Percentiles rank a stretch among this genome's conserved stretches.
These are phyloP conservation scores for Nemania sp. DNA, from an alignment of 2,329 filamentous ascomycete genomes.

Conservation along the genomic window DNA sequence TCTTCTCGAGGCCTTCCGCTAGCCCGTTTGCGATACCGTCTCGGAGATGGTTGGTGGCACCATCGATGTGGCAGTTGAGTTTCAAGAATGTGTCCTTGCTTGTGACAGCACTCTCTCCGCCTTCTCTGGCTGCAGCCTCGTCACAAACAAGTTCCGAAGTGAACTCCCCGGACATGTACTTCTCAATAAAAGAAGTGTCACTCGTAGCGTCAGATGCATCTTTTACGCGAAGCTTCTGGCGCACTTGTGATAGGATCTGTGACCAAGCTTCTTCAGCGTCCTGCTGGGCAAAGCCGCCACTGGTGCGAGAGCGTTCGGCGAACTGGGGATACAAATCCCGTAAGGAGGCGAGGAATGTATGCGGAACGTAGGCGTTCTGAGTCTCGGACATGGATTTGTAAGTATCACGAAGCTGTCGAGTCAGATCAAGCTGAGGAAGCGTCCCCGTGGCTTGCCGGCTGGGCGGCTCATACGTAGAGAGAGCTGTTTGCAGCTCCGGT, in stretches of 20 bases:
- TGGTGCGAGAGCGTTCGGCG: conserved; percentile 81
- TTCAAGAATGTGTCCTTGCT: conserved; percentile 81
- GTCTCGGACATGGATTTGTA: conserved; percentile 91
- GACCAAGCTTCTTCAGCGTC: conserved; percentile 99
- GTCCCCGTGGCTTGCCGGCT: conserved; percentile 29
- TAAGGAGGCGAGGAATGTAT: conserved; percentile 80
- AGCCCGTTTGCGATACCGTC: conserved; percentile 85
- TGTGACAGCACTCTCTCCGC: conserved; percentile 69
- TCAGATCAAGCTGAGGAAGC: conserved; percentile 69
- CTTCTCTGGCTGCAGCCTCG: conserved; percentile 74
- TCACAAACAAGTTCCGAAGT: conserved; percentile 80
- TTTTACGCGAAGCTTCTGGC: conserved; percentile 73
- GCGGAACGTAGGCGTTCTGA: conserved; percentile 81
- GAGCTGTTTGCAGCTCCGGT: conserved; percentile 83
- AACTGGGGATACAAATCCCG: conserved; percentile 87
- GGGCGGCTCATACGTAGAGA: conserved; percentile 59
- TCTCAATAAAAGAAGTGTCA: conserved; percentile 78
- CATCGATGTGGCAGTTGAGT: conserved; percentile 93
- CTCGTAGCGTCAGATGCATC: conserved; percentile 45
- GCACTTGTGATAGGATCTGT: conserved; percentile 84
- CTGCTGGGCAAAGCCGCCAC: conserved; percentile 90
- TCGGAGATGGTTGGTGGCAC: conserved; percentile 82
- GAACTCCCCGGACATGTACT: conserved; percentile 85
- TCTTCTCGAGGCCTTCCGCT: conserved; percentile 89
- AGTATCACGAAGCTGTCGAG: conserved; percentile 75